Evolutionary conservation across 306 rosid species (phyloP).

Genomic region (Pterocarpus santalinus): DNA sequence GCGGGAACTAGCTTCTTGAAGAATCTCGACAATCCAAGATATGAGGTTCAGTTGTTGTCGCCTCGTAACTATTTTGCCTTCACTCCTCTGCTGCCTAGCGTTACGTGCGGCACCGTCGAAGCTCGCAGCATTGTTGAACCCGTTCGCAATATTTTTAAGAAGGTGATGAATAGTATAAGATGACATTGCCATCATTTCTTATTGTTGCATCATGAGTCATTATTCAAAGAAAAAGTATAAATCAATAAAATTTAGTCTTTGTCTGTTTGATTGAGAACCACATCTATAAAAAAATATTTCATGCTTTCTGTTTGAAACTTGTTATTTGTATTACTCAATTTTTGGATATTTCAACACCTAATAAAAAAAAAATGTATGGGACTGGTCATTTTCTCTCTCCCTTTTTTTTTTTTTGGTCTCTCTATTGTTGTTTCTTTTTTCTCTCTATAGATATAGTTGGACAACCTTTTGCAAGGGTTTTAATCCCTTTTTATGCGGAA

Average conservation of each 20-base stretch:
- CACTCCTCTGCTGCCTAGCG: conserved; percentile 95
- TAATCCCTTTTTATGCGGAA: too few species aligned
- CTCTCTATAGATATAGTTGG: too few species aligned
- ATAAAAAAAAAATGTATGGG: too few species aligned
- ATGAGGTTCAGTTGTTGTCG: conserved; percentile 86
- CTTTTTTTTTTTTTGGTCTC: too few species aligned
- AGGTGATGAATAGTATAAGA: conserved; percentile 51
- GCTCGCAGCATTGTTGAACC: conserved; percentile 97
- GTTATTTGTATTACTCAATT: too few species aligned
- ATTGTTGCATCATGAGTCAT: background rate
- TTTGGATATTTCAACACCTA: too few species aligned
- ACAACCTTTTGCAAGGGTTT: too few species aligned
- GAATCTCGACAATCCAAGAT: conserved; percentile 69
- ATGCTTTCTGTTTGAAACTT: background rate
- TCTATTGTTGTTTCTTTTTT: too few species aligned
- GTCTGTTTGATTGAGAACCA: background rate
- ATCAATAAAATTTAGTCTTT: background rate
- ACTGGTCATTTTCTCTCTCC: too few species aligned
- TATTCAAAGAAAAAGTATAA: background rate
- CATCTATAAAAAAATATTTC: too few species aligned
- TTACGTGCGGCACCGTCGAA: conserved; percentile 94
- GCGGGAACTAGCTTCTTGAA: conserved; percentile 91
- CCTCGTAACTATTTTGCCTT: conserved; percentile 96
- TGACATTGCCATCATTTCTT: background rate
- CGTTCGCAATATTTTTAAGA: conserved; percentile 74